phyloP scores from a whole-genome alignment of 352 stramenopile genomes.

The Pythium volutum region DNA sequence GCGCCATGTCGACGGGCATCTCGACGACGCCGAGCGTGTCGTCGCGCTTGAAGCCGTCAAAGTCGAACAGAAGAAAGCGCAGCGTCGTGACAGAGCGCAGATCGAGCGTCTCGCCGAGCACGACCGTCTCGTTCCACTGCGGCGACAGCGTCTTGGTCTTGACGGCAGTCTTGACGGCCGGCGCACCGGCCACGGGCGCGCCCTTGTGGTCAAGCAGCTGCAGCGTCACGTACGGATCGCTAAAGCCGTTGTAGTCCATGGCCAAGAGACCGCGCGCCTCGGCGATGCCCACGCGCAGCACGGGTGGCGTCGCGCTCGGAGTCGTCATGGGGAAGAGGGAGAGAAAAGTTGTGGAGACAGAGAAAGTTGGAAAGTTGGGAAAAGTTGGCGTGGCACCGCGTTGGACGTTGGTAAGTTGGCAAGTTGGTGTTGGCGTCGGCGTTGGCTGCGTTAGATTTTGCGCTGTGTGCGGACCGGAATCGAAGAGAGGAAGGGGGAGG shows the following conservation, averaged over 20 bases:
- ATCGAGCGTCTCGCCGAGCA: conserved; percentile 49
- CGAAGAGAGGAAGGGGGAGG: neutral
- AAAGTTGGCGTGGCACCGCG: neutral
- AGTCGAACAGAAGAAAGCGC: conserved; percentile 56
- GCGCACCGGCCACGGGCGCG: conserved; percentile 33
- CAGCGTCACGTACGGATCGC: conserved; percentile 67
- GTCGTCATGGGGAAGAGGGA: conserved; percentile 1
- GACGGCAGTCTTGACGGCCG: conserved; percentile 42
- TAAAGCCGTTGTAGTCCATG: conserved; percentile 66
- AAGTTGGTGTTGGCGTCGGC: neutral
- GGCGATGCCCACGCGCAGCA: conserved; percentile 40
- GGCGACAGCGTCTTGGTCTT: conserved; percentile 58
- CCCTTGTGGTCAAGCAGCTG: conserved; percentile 50
- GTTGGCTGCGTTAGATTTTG: neutral
- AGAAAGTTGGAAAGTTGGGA: neutral
- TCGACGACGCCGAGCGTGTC: conserved; percentile 67
- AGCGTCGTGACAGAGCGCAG: conserved; percentile 60
- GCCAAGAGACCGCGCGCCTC: conserved; percentile 58
- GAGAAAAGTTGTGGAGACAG: neutral
- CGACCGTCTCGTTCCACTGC: conserved; percentile 46
- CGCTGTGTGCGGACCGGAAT: neutral
- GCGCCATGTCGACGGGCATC: conserved; percentile 52
- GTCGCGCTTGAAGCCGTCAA: conserved; percentile 55
- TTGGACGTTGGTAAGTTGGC: neutral
- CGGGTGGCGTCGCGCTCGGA: conserved; percentile 1